Percentiles rank a stretch among this genome's conserved stretches.
These are phyloP conservation scores for Colletotrichum lindemuthianum DNA, from an alignment of 2,329 filamentous ascomycete species.

Conservation along the genomic window DNA sequence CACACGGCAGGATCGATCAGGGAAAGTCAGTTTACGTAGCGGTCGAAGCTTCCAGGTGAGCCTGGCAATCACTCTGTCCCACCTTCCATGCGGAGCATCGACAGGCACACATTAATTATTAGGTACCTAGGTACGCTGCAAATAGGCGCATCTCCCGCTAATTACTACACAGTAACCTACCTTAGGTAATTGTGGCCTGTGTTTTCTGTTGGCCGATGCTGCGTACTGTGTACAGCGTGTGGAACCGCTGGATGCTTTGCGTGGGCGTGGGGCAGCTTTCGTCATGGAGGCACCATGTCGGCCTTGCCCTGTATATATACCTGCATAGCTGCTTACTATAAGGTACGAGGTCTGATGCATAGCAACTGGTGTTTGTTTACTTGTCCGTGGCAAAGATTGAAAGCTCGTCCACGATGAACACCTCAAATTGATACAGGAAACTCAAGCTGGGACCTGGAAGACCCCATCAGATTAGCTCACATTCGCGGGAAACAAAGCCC, in stretches of 20 bases:
- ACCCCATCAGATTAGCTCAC: slow-evolving; percentile 32
- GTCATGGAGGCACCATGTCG: slow-evolving; percentile 2
- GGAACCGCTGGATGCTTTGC: not conserved
- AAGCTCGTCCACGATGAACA: too few species aligned
- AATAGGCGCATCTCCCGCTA: slow-evolving; percentile 26
- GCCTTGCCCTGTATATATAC: too few species aligned
- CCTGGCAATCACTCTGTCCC: slow-evolving; percentile 25
- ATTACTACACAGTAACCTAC: not conserved
- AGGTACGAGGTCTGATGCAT: not conserved
- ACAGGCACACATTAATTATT: not conserved
- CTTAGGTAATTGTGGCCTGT: slow-evolving; percentile 1
- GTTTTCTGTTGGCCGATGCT: not conserved
- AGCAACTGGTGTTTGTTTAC: slow-evolving; percentile 32
- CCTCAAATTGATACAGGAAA: too few species aligned
- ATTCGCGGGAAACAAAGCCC: slow-evolving; percentile 46
- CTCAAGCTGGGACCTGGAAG: slow-evolving; percentile 19
- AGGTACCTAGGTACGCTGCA: too few species aligned
- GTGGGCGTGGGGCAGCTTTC: slow-evolving; percentile 18
- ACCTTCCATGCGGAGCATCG: not conserved
- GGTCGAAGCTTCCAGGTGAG: slow-evolving; percentile 35
- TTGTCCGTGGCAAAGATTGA: not conserved
- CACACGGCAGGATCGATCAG: not conserved
- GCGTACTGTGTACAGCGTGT: not conserved
- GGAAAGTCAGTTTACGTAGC: slow-evolving; percentile 6
- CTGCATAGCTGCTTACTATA: too few species aligned